These are phyloP conservation scores for Galerina marginata DNA, from an alignment of 768 basidiomycete species.

Conservation along the genomic window DNA sequence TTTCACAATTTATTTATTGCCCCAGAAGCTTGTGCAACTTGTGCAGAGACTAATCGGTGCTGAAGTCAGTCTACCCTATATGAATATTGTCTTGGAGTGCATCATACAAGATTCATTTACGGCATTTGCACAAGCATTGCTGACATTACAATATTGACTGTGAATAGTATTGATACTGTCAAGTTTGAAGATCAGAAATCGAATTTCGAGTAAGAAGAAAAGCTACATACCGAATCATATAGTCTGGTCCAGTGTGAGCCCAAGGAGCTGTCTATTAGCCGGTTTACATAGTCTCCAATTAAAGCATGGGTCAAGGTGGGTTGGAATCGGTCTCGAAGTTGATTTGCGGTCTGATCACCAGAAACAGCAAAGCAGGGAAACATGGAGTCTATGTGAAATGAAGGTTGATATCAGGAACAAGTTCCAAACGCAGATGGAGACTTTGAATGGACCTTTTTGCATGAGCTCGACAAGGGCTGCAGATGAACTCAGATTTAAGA, in stretches of 20 bases:
- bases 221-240: slow-evolving; percentile 83
- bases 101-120: not conserved
- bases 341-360: slow-evolving; percentile 88
- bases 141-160: slow-evolving; percentile 74
- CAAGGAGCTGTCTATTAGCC: slow-evolving; percentile 86
- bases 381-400: slow-evolving; percentile 66
- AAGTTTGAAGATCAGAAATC: not conserved
- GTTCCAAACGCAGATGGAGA: not conserved
- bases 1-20: not conserved
- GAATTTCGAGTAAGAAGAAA: not conserved
- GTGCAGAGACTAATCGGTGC: too few species aligned
- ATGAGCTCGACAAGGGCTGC: slow-evolving; percentile 87
- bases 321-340: slow-evolving; percentile 93
- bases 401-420: not conserved
- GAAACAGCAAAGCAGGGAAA: slow-evolving; percentile 90
- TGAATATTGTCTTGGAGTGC: too few species aligned
- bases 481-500: slow-evolving; percentile 7
- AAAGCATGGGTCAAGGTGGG: slow-evolving; percentile 84
- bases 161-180: slow-evolving; percentile 91
- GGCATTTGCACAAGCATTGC: not conserved
- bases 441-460: slow-evolving; percentile 77
- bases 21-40: too few species aligned
- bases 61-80: too few species aligned
- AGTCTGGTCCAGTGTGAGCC: slow-evolving; percentile 95
- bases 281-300: slow-evolving; percentile 88